Evolutionary conservation across 179 eudicot genomes (phyloP).

Genomic region (Patellifolia procumbens): DNA sequence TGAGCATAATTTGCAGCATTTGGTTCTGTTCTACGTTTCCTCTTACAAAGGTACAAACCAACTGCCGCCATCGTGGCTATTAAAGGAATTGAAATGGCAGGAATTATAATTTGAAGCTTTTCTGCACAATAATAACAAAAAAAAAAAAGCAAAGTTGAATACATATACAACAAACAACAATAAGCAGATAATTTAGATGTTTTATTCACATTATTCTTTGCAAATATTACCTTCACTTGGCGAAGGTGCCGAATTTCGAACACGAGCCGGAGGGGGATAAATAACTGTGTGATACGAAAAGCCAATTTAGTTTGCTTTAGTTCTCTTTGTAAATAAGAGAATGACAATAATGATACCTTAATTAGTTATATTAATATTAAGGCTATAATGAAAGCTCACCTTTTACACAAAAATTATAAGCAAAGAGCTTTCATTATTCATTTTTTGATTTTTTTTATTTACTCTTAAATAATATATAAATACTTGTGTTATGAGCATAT

Average conservation of each 20-base stretch:
- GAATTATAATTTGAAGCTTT: neutral
- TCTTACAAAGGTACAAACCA: neutral
- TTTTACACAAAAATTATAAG: too few relatives aligned
- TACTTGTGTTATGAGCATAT: too few relatives aligned
- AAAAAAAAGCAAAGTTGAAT: neutral
- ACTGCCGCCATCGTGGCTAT: neutral
- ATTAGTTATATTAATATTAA: too few relatives aligned
- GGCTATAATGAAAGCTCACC: too few relatives aligned
- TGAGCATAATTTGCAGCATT: slow-evolving; percentile 3
- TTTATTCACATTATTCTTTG: neutral
- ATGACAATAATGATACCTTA: too few relatives aligned
- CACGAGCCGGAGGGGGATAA: neutral
- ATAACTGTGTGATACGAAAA: too few relatives aligned
- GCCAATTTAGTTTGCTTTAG: too few relatives aligned
- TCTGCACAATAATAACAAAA: too few relatives aligned
- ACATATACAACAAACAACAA: neutral
- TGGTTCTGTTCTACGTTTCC: neutral
- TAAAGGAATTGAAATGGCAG: neutral
- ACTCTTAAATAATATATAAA: too few relatives aligned
- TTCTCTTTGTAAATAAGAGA: too few relatives aligned
- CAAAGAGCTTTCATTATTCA: too few relatives aligned
- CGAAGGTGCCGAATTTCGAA: neutral
- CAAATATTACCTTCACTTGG: neutral
- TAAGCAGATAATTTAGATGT: neutral
- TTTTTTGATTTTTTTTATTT: too few relatives aligned